Evolutionary conservation across 257 asterid genomes (phyloP).

Genomic region (Capsicum chinense): DNA sequence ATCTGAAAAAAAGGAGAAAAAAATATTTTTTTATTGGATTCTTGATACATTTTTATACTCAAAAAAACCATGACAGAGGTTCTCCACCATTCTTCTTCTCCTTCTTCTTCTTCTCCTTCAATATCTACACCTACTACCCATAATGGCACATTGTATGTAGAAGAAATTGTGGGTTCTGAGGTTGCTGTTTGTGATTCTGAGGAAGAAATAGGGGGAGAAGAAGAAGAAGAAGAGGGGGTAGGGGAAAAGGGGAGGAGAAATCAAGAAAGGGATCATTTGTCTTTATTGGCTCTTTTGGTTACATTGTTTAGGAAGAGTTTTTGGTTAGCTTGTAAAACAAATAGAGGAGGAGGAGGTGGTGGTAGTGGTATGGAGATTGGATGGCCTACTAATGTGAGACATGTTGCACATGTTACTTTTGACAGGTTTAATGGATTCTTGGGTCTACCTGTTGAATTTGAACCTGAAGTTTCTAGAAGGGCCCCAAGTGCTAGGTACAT

Average conservation of each 20-base stretch:
- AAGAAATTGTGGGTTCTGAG: constrained; percentile 25
- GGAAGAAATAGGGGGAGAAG: constrained; percentile 44
- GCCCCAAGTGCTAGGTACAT: constrained; percentile 96
- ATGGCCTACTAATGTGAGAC: constrained; percentile 97
- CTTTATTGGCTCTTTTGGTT: constrained; percentile 78
- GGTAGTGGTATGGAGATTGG: constrained; percentile 78
- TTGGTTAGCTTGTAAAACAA: constrained; percentile 76
- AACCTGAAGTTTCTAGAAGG: constrained; percentile 91
- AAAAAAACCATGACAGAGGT: constrained; percentile 79
- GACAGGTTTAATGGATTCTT: constrained; percentile 96
- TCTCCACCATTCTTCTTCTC: constrained; percentile 85
- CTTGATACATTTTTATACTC: constrained; percentile 25
- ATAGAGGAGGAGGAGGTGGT: constrained; percentile 47
- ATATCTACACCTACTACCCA: constrained; percentile 73
- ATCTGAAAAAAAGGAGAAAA: neutral
- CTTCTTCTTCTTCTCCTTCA: constrained; percentile 74
- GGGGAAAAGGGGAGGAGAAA: constrained; percentile 43
- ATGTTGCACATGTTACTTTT: constrained; percentile 93
- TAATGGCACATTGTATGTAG: constrained; percentile 67
- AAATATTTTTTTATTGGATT: constrained; percentile 33
- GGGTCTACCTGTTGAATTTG: constrained; percentile 98
- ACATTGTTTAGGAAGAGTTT: constrained; percentile 86
- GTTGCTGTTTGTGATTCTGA: constrained; percentile 30
- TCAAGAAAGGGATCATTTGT: constrained; percentile 72
- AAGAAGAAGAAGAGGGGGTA: constrained; percentile 42